These are phyloP conservation scores for Suillus fuscotomentosus DNA, from an alignment of 768 basidiomycete species.

Conservation along the genomic window DNA sequence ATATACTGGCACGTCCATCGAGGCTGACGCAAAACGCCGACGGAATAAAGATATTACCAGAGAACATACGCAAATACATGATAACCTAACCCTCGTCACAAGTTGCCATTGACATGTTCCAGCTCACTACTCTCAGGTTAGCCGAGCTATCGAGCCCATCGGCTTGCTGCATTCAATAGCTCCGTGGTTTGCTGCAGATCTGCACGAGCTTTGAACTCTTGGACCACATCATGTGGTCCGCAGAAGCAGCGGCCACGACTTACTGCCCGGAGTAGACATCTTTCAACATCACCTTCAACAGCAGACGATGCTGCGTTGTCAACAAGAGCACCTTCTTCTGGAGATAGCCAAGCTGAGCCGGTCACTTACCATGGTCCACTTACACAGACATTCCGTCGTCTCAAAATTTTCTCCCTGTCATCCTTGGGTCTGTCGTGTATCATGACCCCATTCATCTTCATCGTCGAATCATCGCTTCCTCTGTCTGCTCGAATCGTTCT, in stretches of 20 bases:
- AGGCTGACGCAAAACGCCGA: background rate
- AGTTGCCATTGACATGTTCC: background rate
- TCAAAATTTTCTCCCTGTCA: slow-evolving; percentile 82
- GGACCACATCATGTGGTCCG: background rate
- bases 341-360: slow-evolving; percentile 5
- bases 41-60: background rate
- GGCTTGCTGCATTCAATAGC: background rate
- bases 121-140: background rate
- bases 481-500: slow-evolving; percentile 64
- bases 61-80: background rate
- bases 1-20: slow-evolving; percentile 73
- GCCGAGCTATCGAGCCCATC: background rate
- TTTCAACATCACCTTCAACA: slow-evolving; percentile 14
- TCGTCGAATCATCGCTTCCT: slow-evolving; percentile 78
- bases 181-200: background rate
- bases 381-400: slow-evolving; percentile 64
- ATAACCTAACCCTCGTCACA: background rate
- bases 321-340: slow-evolving; percentile 6
- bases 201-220: background rate
- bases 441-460: slow-evolving; percentile 78
- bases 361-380: slow-evolving; percentile 70
- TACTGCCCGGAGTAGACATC: slow-evolving; percentile 5
- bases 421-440: slow-evolving; percentile 68
- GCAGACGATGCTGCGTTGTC: slow-evolving; percentile 3
- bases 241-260: slow-evolving; percentile 10